Percentiles rank a stretch among this genome's conserved stretches.
Conservation (phyloP, 768 basidiomycete species). For the Mycena chlorophos region DNA sequence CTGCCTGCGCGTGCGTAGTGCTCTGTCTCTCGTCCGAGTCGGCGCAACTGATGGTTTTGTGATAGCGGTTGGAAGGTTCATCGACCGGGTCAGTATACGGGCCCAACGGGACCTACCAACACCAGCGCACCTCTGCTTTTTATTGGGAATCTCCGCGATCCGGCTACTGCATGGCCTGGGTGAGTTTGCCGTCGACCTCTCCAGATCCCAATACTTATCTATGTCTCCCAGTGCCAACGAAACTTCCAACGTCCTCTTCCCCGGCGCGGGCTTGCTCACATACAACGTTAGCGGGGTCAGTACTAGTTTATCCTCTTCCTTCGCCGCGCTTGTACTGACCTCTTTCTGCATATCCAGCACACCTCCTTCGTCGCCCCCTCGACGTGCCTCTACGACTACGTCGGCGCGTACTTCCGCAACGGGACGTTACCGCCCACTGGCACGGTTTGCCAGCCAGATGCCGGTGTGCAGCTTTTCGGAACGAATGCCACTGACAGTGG, state of each 20-base stretch:
- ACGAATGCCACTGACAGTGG: too few species aligned
- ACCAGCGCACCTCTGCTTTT: constrained; percentile 28
- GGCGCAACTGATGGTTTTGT: not conserved
- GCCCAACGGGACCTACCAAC: constrained; percentile 16
- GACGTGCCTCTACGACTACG: constrained; percentile 19
- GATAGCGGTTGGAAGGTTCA: constrained; percentile 18
- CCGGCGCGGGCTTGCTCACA: constrained; percentile 19
- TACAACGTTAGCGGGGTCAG: constrained; percentile 22
- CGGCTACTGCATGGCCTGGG: constrained; percentile 20
- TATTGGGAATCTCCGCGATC: constrained; percentile 27
- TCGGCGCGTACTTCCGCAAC: constrained; percentile 27
- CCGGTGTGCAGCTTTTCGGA: constrained; percentile 14
- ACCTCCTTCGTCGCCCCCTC: constrained; percentile 23
- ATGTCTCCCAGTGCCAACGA: constrained; percentile 16
- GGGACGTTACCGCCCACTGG: constrained; percentile 27
- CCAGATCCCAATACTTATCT: not conserved
- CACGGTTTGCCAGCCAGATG: constrained; percentile 27
- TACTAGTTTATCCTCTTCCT: not conserved
- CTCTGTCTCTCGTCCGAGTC: not conserved
- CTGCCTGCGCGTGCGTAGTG: constrained; percentile 10
- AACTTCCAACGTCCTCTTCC: constrained; percentile 11
- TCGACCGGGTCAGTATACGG: constrained; percentile 11
- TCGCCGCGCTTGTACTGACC: too few species aligned
- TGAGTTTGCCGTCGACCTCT: not conserved
- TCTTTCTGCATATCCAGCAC: constrained; percentile 8